These are phyloP conservation scores for Talaromyces proteolyticus DNA, from an alignment of 495 filamentous ascomycete species.

Conservation along the genomic window DNA sequence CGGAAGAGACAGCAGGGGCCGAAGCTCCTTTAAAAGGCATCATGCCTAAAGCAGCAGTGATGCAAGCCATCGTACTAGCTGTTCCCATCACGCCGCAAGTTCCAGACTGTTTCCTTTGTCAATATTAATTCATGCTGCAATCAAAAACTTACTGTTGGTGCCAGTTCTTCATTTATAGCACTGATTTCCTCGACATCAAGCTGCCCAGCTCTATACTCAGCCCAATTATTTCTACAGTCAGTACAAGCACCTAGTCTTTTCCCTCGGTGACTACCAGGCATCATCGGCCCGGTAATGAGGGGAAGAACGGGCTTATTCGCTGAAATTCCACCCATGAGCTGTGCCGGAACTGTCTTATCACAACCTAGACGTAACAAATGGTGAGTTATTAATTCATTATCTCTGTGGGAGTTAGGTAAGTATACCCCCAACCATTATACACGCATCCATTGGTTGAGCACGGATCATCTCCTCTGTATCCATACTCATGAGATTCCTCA, in stretches of 20 bases:
- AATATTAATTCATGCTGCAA: background rate
- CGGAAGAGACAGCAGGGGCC: constrained; percentile 59
- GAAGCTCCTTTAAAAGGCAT: constrained; percentile 58
- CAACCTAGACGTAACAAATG: constrained; percentile 21
- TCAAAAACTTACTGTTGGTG: constrained; percentile 46
- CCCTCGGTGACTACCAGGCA: constrained; percentile 56
- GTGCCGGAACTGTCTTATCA: constrained; percentile 64
- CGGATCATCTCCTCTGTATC: constrained; percentile 67
- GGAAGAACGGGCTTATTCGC: constrained; percentile 62
- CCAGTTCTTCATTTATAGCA: constrained; percentile 61
- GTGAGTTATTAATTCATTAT: background rate
- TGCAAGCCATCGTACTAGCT: constrained; percentile 64
- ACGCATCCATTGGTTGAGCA: constrained; percentile 59
- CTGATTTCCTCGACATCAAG: constrained; percentile 63
- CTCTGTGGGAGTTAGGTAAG: background rate
- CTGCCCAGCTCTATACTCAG: constrained; percentile 50
- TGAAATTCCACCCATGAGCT: constrained; percentile 64
- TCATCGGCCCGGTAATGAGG: constrained; percentile 61
- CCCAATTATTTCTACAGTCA: constrained; percentile 64
- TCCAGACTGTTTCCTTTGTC: constrained; percentile 40
- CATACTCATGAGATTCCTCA: constrained; percentile 66
- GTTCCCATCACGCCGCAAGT: constrained; percentile 70
- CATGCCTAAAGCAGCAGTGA: constrained; percentile 56
- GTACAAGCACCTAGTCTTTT: constrained; percentile 59
- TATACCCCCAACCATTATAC: constrained; percentile 58